Conservation (phyloP, 2,329 filamentous ascomycete species). For the Fusarium fracticaudum region DNA sequence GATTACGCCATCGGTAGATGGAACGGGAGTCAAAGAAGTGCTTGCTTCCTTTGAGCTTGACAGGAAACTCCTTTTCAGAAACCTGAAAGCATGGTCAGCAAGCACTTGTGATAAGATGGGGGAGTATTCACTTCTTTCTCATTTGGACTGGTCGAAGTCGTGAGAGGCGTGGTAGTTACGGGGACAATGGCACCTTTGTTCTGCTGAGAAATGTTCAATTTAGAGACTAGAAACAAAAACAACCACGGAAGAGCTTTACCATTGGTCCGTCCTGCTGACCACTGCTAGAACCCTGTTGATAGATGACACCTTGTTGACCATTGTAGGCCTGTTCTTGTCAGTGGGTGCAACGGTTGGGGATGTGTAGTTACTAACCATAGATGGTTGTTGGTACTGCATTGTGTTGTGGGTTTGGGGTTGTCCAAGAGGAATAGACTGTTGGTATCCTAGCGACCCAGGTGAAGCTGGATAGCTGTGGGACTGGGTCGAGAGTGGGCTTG, state of each 20-base stretch:
- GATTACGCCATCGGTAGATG: slow-evolving; percentile 35
- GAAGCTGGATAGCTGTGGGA: slow-evolving; percentile 17
- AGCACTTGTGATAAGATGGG: neutral
- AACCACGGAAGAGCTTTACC: slow-evolving; percentile 44
- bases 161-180: slow-evolving; percentile 22
- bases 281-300: slow-evolving; percentile 31
- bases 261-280: slow-evolving; percentile 40
- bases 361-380: slow-evolving; percentile 15
- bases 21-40: slow-evolving; percentile 38
- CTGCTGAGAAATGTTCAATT: slow-evolving; percentile 40
- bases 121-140: slow-evolving; percentile 29
- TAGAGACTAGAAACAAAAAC: slow-evolving; percentile 40
- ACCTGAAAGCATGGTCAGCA: slow-evolving; percentile 25
- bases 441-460: slow-evolving; percentile 15
- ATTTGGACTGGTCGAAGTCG: slow-evolving; percentile 16
- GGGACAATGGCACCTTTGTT: slow-evolving; percentile 27
- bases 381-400: slow-evolving; percentile 38
- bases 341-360: neutral
- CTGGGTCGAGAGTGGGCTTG: slow-evolving; percentile 31
- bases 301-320: slow-evolving; percentile 32
- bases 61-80: slow-evolving; percentile 40
- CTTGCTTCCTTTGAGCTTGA: slow-evolving; percentile 35
- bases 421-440: slow-evolving; percentile 10
- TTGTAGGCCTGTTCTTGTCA: slow-evolving; percentile 26
- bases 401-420: slow-evolving; percentile 25